Evolutionary conservation across 225 moss, liverwort and hornwort species (phyloP).

Genomic region (Asterella californica): DNA sequence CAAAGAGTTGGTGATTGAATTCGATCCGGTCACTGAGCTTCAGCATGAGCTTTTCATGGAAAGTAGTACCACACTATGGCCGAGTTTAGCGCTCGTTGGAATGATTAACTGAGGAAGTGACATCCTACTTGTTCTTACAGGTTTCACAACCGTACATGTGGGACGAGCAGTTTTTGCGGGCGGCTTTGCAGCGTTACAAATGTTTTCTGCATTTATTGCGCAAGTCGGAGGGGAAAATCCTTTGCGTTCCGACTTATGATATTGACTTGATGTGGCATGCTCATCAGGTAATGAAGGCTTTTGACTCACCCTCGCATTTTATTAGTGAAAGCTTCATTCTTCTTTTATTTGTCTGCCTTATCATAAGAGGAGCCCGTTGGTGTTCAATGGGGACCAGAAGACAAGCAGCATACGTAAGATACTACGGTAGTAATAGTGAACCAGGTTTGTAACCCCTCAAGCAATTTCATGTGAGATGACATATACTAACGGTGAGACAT

Average conservation of each 20-base stretch:
- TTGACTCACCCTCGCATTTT: neutral
- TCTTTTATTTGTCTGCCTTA: neutral
- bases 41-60: no score
- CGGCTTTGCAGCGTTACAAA: slow-evolving; percentile 74
- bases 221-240: slow-evolving; percentile 55
- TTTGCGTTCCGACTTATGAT: slow-evolving; percentile 95
- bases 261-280: slow-evolving; percentile 91
- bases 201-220: slow-evolving; percentile 70
- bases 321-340: no score
- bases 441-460: no score
- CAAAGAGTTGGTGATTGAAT: no score
- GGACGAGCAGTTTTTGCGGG: slow-evolving; percentile 70
- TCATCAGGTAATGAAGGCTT: slow-evolving; percentile 57
- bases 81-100: neutral
- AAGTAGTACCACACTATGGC: no score
- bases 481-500: no score
- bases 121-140: slow-evolving; percentile 26
- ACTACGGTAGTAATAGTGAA: no score
- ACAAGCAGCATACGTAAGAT: neutral
- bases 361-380: neutral
- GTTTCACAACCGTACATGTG: slow-evolving; percentile 82
- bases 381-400: neutral
- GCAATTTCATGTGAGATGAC: no score
- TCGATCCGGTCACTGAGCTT: no score
- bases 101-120: neutral